Conservation (phyloP, 106 monocot genomes). For the Phalaenopsis equestris region DNA sequence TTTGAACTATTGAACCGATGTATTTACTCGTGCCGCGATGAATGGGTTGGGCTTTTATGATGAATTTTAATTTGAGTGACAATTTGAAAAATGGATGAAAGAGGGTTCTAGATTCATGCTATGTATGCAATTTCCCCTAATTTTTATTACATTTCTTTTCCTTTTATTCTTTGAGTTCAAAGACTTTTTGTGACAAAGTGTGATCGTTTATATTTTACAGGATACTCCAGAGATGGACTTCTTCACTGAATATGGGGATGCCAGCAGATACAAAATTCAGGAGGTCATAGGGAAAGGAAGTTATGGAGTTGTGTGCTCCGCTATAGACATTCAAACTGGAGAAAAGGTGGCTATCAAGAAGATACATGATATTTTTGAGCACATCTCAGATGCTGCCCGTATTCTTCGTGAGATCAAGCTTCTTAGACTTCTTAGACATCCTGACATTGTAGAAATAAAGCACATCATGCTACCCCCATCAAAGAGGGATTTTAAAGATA, state of each 20-base stretch:
- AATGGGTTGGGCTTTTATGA: too few species aligned
- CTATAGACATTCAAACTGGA: slow-evolving; percentile 26
- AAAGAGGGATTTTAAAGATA: slow-evolving; percentile 39
- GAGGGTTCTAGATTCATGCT: too few species aligned
- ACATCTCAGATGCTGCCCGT: slow-evolving; percentile 32
- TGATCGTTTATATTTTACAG: slow-evolving; percentile 12
- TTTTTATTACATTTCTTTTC: neutral
- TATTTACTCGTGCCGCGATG: too few species aligned
- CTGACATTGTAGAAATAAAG: slow-evolving; percentile 42
- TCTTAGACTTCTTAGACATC: slow-evolving; percentile 32
- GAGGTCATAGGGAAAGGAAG: slow-evolving; percentile 40
- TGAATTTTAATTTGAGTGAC: too few species aligned
- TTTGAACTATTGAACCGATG: too few species aligned
- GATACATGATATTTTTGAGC: slow-evolving; percentile 39
- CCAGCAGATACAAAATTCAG: slow-evolving; percentile 36
- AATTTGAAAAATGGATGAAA: too few species aligned
- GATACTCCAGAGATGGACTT: slow-evolving; percentile 28
- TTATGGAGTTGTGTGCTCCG: slow-evolving; percentile 38
- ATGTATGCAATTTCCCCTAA: too few species aligned
- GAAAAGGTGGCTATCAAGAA: slow-evolving; percentile 39
- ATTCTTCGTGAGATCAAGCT: slow-evolving; percentile 44
- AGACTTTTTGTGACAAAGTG: neutral
- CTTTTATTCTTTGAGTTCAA: neutral
- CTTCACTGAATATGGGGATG: slow-evolving; percentile 32
- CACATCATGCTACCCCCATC: slow-evolving; percentile 40